phyloP scores from a whole-genome alignment of 768 basidiomycete genomes.

The Amanita polypyramis region DNA sequence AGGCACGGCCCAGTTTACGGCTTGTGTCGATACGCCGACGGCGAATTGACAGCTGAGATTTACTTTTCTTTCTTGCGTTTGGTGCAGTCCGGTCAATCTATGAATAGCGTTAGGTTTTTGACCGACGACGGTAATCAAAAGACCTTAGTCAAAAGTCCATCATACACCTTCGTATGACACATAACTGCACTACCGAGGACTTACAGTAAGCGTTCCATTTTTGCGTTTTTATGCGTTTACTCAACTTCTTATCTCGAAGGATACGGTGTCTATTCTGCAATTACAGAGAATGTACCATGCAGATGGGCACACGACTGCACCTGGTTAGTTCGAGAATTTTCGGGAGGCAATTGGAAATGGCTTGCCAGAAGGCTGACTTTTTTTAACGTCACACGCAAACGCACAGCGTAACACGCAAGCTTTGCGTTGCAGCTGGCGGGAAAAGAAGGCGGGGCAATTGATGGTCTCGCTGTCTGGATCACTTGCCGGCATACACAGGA shows the following conservation, averaged over 20 bases:
- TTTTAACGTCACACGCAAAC: not conserved
- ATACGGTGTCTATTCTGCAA: not conserved
- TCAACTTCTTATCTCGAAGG: not conserved
- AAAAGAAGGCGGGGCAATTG: not conserved
- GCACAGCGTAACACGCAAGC: not conserved
- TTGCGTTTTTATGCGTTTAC: not conserved
- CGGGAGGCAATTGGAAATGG: not conserved
- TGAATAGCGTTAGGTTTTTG: not conserved
- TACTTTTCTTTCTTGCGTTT: not conserved
- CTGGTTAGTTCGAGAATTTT: not conserved
- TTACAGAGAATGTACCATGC: not conserved
- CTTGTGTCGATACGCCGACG: conserved; percentile 7
- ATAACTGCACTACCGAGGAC: conserved; percentile 5
- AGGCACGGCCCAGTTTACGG: not conserved
- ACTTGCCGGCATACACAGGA: too few species aligned
- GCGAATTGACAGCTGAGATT: not conserved
- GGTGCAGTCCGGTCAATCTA: not conserved
- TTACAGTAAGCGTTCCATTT: not conserved
- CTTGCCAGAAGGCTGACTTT: not conserved
- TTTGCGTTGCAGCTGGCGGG: not conserved
- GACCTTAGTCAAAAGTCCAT: not conserved
- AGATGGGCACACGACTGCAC: too few species aligned
- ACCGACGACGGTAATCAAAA: not conserved
- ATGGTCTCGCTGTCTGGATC: too few species aligned
- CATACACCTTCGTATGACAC: conserved; percentile 1